A percentile compares a stretch with the other conserved stretches of the same genome.
Conservation (phyloP, 1,284 basidiomycete genomes). For the Chalciporus sp. region DNA sequence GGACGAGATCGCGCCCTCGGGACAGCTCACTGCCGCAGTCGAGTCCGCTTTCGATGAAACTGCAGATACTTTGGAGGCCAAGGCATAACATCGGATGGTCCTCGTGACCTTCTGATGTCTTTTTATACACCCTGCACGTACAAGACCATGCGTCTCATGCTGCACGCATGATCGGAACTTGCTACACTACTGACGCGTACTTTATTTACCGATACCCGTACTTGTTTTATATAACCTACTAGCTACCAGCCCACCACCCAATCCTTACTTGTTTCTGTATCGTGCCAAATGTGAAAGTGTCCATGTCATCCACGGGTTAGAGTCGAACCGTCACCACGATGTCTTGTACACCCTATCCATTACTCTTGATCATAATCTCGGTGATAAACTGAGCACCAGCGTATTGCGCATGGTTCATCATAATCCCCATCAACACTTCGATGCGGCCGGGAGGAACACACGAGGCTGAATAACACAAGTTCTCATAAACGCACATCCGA, state of each 20-base stretch:
- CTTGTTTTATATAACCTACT: constrained; percentile 15
- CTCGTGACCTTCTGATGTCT: not conserved
- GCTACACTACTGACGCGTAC: constrained; percentile 14
- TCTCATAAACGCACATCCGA: constrained; percentile 3
- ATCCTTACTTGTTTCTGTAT: constrained; percentile 10
- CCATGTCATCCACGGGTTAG: not conserved
- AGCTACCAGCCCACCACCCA: constrained; percentile 8
- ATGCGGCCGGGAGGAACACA: constrained; percentile 26
- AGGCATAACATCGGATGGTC: constrained; percentile 16
- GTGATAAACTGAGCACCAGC: not conserved
- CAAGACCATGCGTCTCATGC: not conserved
- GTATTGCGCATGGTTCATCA: not conserved
- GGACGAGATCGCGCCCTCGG: constrained; percentile 3
- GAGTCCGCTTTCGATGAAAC: constrained; percentile 10
- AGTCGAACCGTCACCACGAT: too few species aligned
- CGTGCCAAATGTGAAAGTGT: not conserved
- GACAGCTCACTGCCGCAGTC: constrained; percentile 6
- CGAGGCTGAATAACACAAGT: constrained; percentile 18
- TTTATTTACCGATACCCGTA: constrained; percentile 23
- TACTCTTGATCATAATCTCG: not conserved
- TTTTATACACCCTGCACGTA: not conserved
- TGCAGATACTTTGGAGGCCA: constrained; percentile 18
- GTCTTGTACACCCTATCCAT: not conserved
- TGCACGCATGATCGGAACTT: constrained; percentile 5
- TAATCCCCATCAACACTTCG: constrained; percentile 5